phyloP scores from a whole-genome alignment of 352 stramenopile species.

The Peronospora belbahrii region DNA sequence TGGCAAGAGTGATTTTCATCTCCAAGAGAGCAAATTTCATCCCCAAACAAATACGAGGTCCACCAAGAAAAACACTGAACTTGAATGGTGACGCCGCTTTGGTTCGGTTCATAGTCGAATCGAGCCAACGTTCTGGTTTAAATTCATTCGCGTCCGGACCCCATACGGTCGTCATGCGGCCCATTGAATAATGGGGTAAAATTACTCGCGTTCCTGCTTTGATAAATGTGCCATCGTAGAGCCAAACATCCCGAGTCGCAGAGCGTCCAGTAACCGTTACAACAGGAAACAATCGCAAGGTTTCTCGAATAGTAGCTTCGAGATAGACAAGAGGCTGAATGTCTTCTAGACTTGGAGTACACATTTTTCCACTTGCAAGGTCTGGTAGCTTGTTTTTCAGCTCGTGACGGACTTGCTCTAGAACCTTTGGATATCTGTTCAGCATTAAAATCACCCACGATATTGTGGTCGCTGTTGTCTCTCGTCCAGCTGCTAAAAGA shows the following conservation, averaged over 20 bases:
- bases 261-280: constrained; percentile 49
- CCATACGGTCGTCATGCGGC: constrained; percentile 49
- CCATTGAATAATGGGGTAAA: constrained; percentile 59
- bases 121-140: constrained; percentile 65
- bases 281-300: constrained; percentile 48
- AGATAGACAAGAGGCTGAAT: constrained; percentile 41
- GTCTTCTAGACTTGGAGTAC: constrained; percentile 25
- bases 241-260: constrained; percentile 39
- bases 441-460: constrained; percentile 73
- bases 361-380: constrained; percentile 17
- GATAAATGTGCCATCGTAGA: constrained; percentile 64
- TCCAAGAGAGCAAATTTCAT: constrained; percentile 58
- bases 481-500: constrained; percentile 61
- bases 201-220: constrained; percentile 44
- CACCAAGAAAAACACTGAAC: constrained; percentile 59
- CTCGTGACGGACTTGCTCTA: constrained; percentile 35
- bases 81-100: constrained; percentile 47
- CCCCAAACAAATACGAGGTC: constrained; percentile 57
- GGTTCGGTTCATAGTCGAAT: constrained; percentile 30
- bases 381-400: constrained; percentile 38
- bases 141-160: constrained; percentile 50
- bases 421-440: constrained; percentile 38
- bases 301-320: constrained; percentile 44
- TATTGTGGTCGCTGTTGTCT: constrained; percentile 66
- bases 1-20: constrained; percentile 52